Percentiles rank a stretch among this genome's conserved stretches.
Evolutionary conservation across 2,329 filamentous ascomycete species (phyloP).

Genomic region (Aspergillus sp.): DNA sequence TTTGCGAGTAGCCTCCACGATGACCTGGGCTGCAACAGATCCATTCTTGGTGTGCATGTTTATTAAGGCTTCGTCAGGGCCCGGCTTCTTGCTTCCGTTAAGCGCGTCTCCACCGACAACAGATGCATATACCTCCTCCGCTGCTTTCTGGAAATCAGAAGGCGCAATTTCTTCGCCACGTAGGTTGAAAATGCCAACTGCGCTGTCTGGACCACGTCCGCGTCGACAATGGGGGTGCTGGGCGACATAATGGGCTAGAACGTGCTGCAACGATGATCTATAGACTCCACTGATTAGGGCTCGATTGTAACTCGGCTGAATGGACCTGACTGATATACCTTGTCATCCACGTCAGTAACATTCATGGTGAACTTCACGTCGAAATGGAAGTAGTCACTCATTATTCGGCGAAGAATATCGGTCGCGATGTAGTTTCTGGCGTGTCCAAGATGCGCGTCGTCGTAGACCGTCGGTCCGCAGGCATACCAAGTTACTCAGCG

Average conservation of each 20-base stretch:
- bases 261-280: conserved; percentile 44
- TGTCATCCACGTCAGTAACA: conserved; percentile 76
- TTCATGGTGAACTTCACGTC: conserved; percentile 86
- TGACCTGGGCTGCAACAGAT: conserved; percentile 43
- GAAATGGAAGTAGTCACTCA: conserved; percentile 75
- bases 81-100: conserved; percentile 45
- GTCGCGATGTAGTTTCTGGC: conserved; percentile 85
- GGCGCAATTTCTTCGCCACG: conserved; percentile 57
- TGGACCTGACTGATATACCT: conserved; percentile 38
- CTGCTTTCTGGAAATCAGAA: conserved; percentile 39
- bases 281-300: conserved; percentile 1
- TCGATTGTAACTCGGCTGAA: background rate
- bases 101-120: conserved; percentile 47
- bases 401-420: conserved; percentile 75
- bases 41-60: conserved; percentile 76
- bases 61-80: conserved; percentile 74
- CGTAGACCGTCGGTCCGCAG: conserved; percentile 80
- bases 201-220: conserved; percentile 41
- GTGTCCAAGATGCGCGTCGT: conserved; percentile 73
- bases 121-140: no score
- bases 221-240: conserved; percentile 31
- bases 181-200: conserved; percentile 47
- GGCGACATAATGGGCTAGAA: no score
- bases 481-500: conserved; percentile 75
- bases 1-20: conserved; percentile 28